Conservation (phyloP, 2,329 filamentous ascomycete genomes). For the Blastomyces silverae region DNA sequence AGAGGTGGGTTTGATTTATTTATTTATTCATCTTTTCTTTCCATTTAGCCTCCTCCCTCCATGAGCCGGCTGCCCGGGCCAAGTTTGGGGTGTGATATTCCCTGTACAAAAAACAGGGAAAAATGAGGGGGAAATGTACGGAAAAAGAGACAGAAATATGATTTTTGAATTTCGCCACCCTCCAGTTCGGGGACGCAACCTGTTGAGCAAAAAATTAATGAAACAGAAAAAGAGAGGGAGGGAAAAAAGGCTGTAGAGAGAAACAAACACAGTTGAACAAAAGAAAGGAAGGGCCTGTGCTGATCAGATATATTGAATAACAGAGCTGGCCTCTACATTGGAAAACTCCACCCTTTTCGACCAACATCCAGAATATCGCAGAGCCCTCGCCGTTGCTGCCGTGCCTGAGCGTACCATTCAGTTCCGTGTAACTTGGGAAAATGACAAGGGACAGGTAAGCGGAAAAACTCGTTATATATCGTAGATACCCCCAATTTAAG, state of each 20-base stretch:
- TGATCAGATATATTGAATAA: constrained; percentile 14
- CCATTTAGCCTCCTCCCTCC: constrained; percentile 10
- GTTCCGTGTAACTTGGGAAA: constrained; percentile 96
- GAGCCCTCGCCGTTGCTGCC: constrained; percentile 76
- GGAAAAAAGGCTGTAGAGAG: no score
- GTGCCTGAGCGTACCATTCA: constrained; percentile 94
- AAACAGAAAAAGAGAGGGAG: neutral
- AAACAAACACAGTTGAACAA: constrained; percentile 11
- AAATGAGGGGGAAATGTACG: constrained; percentile 17
- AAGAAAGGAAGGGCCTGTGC: constrained; percentile 14
- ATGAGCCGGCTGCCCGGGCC: constrained; percentile 10
- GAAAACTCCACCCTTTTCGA: constrained; percentile 89
- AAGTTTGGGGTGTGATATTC: constrained; percentile 10
- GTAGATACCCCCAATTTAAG: neutral
- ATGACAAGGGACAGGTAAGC: constrained; percentile 64
- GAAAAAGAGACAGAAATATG: neutral
- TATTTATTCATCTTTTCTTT: neutral
- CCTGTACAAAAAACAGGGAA: constrained; percentile 12
- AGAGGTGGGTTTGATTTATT: constrained; percentile 56
- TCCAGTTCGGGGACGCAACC: neutral
- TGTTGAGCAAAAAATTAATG: neutral
- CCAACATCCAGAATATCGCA: constrained; percentile 91
- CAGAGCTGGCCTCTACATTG: constrained; percentile 90
- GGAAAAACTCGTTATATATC: neutral
- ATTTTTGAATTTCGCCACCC: neutral